A percentile compares a stretch with the other conserved stretches of the same genome.
Conservation (phyloP, 805 yeast genomes). For the Monosporozyma siamensis region DNA sequence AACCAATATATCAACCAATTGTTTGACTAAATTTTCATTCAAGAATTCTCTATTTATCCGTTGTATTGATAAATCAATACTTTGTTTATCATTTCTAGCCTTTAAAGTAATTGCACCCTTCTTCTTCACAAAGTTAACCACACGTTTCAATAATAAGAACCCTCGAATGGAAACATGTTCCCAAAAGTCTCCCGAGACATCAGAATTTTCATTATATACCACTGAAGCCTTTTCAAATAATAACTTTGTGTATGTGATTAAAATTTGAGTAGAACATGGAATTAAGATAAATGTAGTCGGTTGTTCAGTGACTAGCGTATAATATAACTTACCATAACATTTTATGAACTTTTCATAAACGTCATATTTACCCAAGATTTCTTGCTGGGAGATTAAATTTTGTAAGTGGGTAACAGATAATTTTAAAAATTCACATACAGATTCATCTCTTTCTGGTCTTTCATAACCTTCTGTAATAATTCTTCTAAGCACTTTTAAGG, state of each 20-base stretch:
- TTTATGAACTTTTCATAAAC: conserved; percentile 59
- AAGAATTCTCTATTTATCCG: conserved; percentile 47
- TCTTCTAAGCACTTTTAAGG: conserved; percentile 66
- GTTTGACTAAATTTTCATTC: conserved; percentile 44
- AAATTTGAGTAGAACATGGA: conserved; percentile 51
- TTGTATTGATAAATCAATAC: conserved; percentile 48
- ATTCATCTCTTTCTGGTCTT: conserved; percentile 48
- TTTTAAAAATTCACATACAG: conserved; percentile 51
- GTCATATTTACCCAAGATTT: conserved; percentile 33
- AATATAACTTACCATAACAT: conserved; percentile 68
- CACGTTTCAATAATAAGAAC: conserved; percentile 52
- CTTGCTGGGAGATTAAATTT: conserved; percentile 44
- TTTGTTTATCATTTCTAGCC: conserved; percentile 55
- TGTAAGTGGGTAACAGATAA: conserved; percentile 51
- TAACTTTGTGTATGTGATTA: conserved; percentile 51
- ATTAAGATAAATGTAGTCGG: conserved; percentile 65
- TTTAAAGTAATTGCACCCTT: conserved; percentile 60
- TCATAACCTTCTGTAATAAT: conserved; percentile 70
- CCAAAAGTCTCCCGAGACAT: conserved; percentile 58
- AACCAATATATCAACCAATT: conserved; percentile 58
- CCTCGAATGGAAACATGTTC: conserved; percentile 61
- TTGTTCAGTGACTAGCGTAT: conserved; percentile 45
- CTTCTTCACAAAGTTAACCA: conserved; percentile 52
- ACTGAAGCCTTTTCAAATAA: conserved; percentile 55
- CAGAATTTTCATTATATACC: conserved; percentile 46